phyloP scores from a whole-genome alignment of 371 early-diverging fungal genomes.

The Rhizopus sp. region DNA sequence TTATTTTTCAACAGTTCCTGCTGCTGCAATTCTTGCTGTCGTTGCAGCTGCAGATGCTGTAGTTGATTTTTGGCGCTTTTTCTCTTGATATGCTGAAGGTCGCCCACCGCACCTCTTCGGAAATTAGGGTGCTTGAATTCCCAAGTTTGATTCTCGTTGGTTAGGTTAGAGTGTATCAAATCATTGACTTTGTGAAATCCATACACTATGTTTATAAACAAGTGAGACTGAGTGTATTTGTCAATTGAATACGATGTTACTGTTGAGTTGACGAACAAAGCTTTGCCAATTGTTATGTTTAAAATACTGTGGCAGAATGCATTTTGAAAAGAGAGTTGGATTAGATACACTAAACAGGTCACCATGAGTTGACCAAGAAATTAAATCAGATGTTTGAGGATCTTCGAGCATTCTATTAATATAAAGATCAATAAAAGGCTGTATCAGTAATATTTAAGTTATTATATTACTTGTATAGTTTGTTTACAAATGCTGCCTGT shows the following conservation, averaged over 20 bases:
- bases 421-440: neutral
- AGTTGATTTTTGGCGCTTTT: conserved; percentile 55
- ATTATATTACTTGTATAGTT: conserved; percentile 60
- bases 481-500: conserved; percentile 72
- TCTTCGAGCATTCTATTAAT: conserved; percentile 63
- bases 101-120: conserved; percentile 55
- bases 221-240: neutral
- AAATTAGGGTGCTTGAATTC: conserved; percentile 72
- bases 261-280: conserved; percentile 88
- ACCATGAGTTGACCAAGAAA: conserved; percentile 65
- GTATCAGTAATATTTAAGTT: neutral
- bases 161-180: conserved; percentile 60
- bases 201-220: conserved; percentile 41
- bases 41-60: conserved; percentile 9
- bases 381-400: conserved; percentile 53
- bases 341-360: conserved; percentile 67
- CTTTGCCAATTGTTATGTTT: conserved; percentile 87
- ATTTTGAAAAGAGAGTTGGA: conserved; percentile 57
- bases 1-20: conserved; percentile 6
- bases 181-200: conserved; percentile 66
- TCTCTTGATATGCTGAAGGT: conserved; percentile 65
- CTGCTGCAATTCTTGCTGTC: conserved; percentile 12
- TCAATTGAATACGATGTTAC: conserved; percentile 22
- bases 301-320: conserved; percentile 75
- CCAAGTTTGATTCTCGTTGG: conserved; percentile 67